Evolutionary conservation across 2,329 filamentous ascomycete genomes (phyloP).

Genomic region (Pleurostoma richardsiae): DNA sequence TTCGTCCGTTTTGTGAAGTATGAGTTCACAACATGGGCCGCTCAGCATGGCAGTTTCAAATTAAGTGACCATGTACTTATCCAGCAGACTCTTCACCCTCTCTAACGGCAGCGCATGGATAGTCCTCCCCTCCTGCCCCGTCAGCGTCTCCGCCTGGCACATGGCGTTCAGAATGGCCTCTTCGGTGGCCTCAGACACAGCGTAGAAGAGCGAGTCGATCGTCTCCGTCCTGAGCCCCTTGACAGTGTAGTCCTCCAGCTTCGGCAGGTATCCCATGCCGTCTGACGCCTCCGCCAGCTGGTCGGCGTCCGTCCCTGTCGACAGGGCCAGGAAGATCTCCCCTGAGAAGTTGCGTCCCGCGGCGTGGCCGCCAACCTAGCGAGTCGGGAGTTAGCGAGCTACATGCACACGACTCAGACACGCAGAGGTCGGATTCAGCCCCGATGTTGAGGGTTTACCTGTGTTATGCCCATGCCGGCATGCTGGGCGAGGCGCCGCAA

Average conservation of each 20-base stretch:
- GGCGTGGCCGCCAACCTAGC: neutral
- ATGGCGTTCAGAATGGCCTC: slow-evolving; percentile 59
- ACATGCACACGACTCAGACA: neutral
- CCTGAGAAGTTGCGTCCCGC: slow-evolving; percentile 51
- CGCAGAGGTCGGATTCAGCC: neutral
- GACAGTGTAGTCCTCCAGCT: neutral
- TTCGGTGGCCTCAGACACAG: slow-evolving; percentile 53
- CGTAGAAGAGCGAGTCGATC: slow-evolving; percentile 55
- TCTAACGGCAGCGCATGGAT: slow-evolving; percentile 43
- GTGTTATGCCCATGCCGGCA: slow-evolving; percentile 49
- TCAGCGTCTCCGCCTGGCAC: slow-evolving; percentile 52
- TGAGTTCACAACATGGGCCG: no score
- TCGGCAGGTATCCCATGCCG: neutral
- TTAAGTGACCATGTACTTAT: slow-evolving; percentile 18
- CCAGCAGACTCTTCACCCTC: slow-evolving; percentile 36
- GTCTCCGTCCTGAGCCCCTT: slow-evolving; percentile 48
- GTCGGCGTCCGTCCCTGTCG: slow-evolving; percentile 41
- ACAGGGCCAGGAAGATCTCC: slow-evolving; percentile 61
- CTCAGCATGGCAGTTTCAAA: no score
- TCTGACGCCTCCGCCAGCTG: neutral
- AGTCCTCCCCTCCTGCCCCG: slow-evolving; percentile 39
- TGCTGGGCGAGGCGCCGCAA: slow-evolving; percentile 10
- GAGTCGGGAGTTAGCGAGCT: neutral
- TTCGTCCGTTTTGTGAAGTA: no score
- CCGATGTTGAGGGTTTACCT: slow-evolving; percentile 48